phyloP scores from a whole-genome alignment of 371 early-diverging fungal species.

The Haplosporangium sp. region DNA sequence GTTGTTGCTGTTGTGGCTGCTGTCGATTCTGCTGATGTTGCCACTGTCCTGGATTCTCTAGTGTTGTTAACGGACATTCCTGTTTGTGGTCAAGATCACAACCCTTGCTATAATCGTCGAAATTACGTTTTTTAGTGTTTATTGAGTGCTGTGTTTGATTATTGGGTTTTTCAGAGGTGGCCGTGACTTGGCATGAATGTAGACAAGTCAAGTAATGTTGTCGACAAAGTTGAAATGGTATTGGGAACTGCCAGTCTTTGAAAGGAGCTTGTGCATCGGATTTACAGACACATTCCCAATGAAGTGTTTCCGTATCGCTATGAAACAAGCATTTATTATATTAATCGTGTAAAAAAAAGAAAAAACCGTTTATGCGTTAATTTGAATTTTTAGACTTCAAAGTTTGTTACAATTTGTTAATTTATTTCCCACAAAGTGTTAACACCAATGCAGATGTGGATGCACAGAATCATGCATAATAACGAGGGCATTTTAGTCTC shows the following conservation, averaged over 20 bases:
- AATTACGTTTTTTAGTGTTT: background rate
- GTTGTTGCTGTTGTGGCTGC: background rate
- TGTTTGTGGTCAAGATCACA: no score
- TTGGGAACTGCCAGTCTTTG: slow-evolving; percentile 28
- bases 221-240: slow-evolving; percentile 29
- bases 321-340: background rate
- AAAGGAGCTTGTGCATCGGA: background rate
- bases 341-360: no score
- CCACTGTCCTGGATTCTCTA: background rate
- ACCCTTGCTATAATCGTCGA: background rate
- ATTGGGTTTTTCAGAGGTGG: background rate
- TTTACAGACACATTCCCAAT: slow-evolving; percentile 18
- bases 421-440: no score
- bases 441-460: no score
- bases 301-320: slow-evolving; percentile 20
- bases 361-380: no score
- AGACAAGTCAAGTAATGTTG: slow-evolving; percentile 12
- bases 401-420: no score
- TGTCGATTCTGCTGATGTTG: background rate
- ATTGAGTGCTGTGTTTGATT: background rate
- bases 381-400: no score
- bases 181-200: slow-evolving; percentile 3
- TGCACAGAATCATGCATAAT: no score
- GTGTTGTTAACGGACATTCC: no score
- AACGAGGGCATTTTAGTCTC: background rate